Percentiles rank a stretch among this genome's conserved stretches.
Conservation (phyloP, 2,329 filamentous ascomycete genomes). For the Curvularia sp. region DNA sequence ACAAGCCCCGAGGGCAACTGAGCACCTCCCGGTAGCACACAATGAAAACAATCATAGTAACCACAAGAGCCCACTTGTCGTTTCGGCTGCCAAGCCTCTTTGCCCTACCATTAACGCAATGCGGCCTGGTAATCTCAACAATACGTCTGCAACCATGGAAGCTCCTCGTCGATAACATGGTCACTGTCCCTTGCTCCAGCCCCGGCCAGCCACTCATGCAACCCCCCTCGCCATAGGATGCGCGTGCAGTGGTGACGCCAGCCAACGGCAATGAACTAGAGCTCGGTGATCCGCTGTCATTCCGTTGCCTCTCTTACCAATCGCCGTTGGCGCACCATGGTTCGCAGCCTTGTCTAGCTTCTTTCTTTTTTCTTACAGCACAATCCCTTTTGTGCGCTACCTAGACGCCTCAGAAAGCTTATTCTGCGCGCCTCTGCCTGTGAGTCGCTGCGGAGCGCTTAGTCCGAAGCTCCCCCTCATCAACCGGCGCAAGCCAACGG, state of each 20-base stretch:
- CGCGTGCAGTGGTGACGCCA: constrained; percentile 17
- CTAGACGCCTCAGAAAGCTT: constrained; percentile 5
- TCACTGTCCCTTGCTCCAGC: not conserved
- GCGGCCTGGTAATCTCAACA: constrained; percentile 5
- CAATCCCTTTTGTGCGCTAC: not conserved
- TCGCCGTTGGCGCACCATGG: constrained; percentile 14
- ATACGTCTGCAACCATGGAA: constrained; percentile 1
- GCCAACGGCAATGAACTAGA: constrained; percentile 14
- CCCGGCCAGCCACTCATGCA: too few relatives aligned
- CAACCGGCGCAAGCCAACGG: constrained; percentile 5
- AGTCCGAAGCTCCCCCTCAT: not conserved
- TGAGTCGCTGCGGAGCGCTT: not conserved
- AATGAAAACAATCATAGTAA: constrained; percentile 7
- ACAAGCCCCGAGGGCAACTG: not conserved
- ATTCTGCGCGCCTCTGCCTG: not conserved
- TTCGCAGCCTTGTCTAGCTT: constrained; percentile 8
- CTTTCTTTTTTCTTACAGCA: not conserved
- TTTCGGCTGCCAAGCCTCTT: not conserved
- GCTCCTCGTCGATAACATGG: not conserved
- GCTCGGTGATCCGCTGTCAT: constrained; percentile 19
- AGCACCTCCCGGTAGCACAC: not conserved
- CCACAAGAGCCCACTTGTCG: not conserved
- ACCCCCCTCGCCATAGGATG: not conserved
- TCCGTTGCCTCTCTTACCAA: constrained; percentile 9
- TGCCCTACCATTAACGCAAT: not conserved